Evolutionary conservation across 2,329 filamentous ascomycete genomes (phyloP).

Genomic region (Botrytis tulipae): DNA sequence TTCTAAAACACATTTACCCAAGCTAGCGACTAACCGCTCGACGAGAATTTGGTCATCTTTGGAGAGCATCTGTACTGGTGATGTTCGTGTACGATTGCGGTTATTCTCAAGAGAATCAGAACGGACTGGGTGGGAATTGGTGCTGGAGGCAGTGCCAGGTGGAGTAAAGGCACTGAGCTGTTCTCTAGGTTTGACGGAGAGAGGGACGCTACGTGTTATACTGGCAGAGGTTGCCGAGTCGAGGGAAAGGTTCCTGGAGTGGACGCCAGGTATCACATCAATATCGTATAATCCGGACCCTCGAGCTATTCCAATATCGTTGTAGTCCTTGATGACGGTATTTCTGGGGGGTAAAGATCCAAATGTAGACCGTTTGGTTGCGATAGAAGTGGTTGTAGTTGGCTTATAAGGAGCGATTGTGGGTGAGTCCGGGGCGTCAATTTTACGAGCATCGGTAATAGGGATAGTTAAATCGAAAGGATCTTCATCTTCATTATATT

Average conservation of each 20-base stretch:
- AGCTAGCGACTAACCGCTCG: constrained; percentile 56
- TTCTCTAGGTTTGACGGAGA: constrained; percentile 52
- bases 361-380: constrained; percentile 36
- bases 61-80: constrained; percentile 37
- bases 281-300: constrained; percentile 26
- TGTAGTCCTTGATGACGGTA: constrained; percentile 19
- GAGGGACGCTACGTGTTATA: constrained; percentile 61
- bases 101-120: constrained; percentile 23
- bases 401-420: constrained; percentile 12
- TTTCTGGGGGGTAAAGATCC: constrained; percentile 26
- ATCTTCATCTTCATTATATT: constrained; percentile 41
- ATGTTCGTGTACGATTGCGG: constrained; percentile 26
- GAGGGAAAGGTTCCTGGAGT: constrained; percentile 42
- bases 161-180: constrained; percentile 20
- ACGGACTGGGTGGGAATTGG: constrained; percentile 2
- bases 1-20: constrained; percentile 60
- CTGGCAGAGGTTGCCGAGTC: constrained; percentile 46
- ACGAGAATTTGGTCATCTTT: constrained; percentile 59
- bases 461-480: constrained; percentile 22
- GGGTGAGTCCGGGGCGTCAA: background rate
- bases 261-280: constrained; percentile 52
- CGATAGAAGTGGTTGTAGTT: constrained; percentile 24
- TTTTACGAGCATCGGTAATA: background rate
- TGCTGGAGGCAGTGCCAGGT: constrained; percentile 7
- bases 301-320: constrained; percentile 23